A percentile compares a stretch with the other conserved stretches of the same genome.
These are phyloP conservation scores for Physcomitrium patens DNA, from an alignment of 225 moss, liverwort and hornwort species.

Conservation along the genomic window DNA sequence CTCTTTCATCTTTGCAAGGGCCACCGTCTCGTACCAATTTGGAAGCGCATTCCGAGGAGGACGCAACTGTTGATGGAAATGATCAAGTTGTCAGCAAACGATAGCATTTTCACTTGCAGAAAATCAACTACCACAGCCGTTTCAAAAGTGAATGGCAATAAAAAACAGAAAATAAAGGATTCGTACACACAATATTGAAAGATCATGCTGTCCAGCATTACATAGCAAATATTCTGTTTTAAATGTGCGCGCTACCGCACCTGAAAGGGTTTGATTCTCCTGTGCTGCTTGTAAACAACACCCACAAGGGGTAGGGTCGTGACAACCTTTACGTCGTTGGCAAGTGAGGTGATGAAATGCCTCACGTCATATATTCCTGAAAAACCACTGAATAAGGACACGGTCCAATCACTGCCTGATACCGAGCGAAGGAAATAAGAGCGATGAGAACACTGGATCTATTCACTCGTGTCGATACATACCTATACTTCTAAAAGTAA, in stretches of 20 bases:
- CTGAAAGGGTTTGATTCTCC: constrained; percentile 77
- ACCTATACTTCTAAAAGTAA: neutral
- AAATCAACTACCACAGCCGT: neutral
- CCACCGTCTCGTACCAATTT: constrained; percentile 84
- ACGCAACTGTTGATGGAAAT: constrained; percentile 55
- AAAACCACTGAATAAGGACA: constrained; percentile 80
- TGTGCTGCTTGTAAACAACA: constrained; percentile 51
- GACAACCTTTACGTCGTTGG: constrained; percentile 77
- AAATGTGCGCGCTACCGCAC: constrained; percentile 38
- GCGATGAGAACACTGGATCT: constrained; percentile 13
- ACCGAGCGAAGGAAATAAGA: constrained; percentile 17
- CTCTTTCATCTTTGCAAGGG: constrained; percentile 76
- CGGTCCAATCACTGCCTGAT: constrained; percentile 46
- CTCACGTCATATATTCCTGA: constrained; percentile 90
- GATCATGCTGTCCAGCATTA: neutral
- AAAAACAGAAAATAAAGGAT: neutral
- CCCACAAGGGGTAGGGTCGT: constrained; percentile 64
- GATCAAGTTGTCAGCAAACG: constrained; percentile 26
- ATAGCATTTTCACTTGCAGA: constrained; percentile 22
- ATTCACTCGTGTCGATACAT: neutral
- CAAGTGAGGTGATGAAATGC: constrained; percentile 83
- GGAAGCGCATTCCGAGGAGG: constrained; percentile 80
- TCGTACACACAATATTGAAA: neutral
- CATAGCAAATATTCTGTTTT: constrained; percentile 16
- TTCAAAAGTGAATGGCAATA: neutral